These are phyloP conservation scores for Hymenoscyphus linearis DNA, from an alignment of 2,329 filamentous ascomycete genomes.

Conservation along the genomic window DNA sequence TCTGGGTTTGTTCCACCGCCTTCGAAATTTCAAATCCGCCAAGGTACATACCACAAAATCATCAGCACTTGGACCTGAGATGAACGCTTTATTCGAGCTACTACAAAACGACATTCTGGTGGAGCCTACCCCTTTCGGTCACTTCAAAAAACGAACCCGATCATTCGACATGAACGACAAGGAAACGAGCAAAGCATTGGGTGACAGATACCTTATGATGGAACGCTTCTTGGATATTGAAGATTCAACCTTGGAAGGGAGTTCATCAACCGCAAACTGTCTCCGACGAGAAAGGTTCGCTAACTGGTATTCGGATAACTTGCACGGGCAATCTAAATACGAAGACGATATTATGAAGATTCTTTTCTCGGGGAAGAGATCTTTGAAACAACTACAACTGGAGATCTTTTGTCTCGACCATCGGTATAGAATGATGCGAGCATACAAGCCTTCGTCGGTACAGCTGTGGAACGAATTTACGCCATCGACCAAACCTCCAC, in stretches of 20 bases:
- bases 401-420: background rate
- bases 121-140: background rate
- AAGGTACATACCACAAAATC: background rate
- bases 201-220: background rate
- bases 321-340: background rate
- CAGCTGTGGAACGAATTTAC: background rate
- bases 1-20: background rate
- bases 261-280: background rate
- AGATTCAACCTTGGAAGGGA: background rate
- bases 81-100: background rate
- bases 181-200: background rate
- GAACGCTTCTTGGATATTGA: background rate
- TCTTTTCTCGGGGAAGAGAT: background rate
- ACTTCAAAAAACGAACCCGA: background rate
- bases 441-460: background rate
- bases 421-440: background rate
- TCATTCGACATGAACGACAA: background rate
- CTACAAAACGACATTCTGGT: background rate
- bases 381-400: background rate
- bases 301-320: background rate
- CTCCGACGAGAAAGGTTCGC: background rate
- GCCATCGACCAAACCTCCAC: too few relatives aligned
- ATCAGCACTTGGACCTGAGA: background rate
- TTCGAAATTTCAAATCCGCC: background rate
- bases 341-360: background rate